These are phyloP conservation scores for Dendrostoma leiphaemia DNA, from an alignment of 2,329 filamentous ascomycete genomes.

Conservation along the genomic window DNA sequence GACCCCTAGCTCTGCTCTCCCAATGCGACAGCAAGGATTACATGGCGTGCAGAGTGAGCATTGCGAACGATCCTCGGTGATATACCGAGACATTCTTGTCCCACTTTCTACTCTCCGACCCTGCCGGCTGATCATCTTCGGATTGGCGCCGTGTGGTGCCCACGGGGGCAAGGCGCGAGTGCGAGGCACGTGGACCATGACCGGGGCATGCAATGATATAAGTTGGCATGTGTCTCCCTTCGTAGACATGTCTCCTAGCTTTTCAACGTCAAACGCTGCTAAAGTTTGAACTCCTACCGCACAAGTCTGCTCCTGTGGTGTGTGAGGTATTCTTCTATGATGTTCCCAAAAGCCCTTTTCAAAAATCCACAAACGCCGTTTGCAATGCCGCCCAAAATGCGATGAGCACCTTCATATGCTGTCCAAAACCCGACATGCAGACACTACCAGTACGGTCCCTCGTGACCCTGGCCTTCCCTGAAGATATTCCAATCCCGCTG, in stretches of 20 bases:
- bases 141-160: not conserved
- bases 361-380: not conserved
- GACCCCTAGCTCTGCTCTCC: not conserved
- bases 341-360: not conserved
- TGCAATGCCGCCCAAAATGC: not conserved
- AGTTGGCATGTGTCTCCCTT: not conserved
- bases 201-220: not conserved
- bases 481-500: conserved; percentile 34
- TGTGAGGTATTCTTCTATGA: not conserved
- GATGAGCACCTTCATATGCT: no score
- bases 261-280: not conserved
- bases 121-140: not conserved
- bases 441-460: conserved; percentile 19
- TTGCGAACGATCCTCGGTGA: no score
- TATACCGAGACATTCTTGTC: not conserved
- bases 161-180: not conserved
- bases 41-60: not conserved
- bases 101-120: not conserved
- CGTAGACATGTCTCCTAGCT: not conserved
- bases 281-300: no score
- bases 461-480: conserved; percentile 22
- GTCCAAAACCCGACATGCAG: not conserved
- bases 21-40: not conserved
- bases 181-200: not conserved
- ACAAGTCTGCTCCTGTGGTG: not conserved